A percentile compares a stretch with the other conserved stretches of the same genome.
Evolutionary conservation across 345 rosid species (phyloP).

Genomic region (Tarenaya hassleriana): DNA sequence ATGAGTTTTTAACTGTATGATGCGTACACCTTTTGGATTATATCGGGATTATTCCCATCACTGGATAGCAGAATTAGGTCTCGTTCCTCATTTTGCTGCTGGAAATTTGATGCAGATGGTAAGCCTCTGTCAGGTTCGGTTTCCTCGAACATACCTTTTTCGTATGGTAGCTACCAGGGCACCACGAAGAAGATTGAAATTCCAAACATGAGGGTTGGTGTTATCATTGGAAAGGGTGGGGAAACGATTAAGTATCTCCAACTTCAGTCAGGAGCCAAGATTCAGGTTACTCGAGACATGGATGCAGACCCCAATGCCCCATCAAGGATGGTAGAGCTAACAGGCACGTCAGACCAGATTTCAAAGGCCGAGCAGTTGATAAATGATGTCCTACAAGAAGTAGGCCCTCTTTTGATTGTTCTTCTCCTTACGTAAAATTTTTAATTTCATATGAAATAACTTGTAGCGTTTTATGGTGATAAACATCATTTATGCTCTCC

Average conservation of each 20-base stretch:
- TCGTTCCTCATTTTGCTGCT: not conserved
- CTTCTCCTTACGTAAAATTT: not conserved
- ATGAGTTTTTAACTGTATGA: not conserved
- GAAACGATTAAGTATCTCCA: constrained; percentile 96
- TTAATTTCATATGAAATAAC: not conserved
- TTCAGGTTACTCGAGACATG: constrained; percentile 92
- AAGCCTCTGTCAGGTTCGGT: constrained; percentile 44
- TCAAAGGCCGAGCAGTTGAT: constrained; percentile 86
- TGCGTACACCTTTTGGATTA: not conserved
- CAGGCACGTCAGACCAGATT: constrained; percentile 80
- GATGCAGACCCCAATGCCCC: constrained; percentile 78
- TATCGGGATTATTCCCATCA: not conserved
- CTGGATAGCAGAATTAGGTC: not conserved
- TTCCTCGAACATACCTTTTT: constrained; percentile 55
- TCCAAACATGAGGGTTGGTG: constrained; percentile 94
- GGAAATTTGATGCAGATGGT: constrained; percentile 51
- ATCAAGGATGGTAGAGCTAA: constrained; percentile 69
- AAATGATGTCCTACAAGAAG: constrained; percentile 87
- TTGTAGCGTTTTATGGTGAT: not conserved
- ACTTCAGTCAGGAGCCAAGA: constrained; percentile 91
- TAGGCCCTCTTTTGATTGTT: constrained; percentile 15
- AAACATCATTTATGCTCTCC: not conserved
- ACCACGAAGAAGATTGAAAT: constrained; percentile 82
- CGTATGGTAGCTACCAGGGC: constrained; percentile 62
- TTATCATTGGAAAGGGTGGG: constrained; percentile 94